Percentiles rank a stretch among this genome's conserved stretches.
Evolutionary conservation across 2,329 filamentous ascomycete species (phyloP).

Genomic region (Fusarium hostae): DNA sequence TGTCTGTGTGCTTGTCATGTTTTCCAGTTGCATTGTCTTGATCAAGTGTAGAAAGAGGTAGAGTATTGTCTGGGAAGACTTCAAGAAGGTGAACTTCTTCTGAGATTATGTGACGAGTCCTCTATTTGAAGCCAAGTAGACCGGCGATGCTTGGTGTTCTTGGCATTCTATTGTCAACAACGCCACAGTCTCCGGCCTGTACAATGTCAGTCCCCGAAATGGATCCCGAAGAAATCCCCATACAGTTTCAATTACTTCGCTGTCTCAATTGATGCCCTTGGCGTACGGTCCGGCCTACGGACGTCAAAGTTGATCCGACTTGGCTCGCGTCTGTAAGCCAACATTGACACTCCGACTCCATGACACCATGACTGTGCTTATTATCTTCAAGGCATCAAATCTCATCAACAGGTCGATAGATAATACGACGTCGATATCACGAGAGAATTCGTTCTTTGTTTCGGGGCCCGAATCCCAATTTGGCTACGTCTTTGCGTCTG

Average conservation of each 20-base stretch:
- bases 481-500: not conserved
- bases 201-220: constrained; percentile 9
- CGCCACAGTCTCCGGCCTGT: not conserved
- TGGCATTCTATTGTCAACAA: not conserved
- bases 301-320: not conserved
- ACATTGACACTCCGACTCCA: no score
- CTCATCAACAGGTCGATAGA: accelerated
- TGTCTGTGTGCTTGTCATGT: not conserved
- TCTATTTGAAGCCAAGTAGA: constrained; percentile 13
- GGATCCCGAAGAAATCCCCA: constrained; percentile 14
- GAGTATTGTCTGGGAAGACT: accelerated
- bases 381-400: not conserved
- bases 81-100: accelerated
- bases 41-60: accelerated
- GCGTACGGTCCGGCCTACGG: not conserved
- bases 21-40: not conserved
- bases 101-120: not conserved
- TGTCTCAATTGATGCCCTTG: not conserved
- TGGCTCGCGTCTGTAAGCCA: not conserved
- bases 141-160: not conserved
- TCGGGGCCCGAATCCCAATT: not conserved
- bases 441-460: not conserved
- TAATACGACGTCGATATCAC: no score
- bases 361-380: not conserved
- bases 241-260: accelerated